Percentiles rank a stretch among this genome's conserved stretches.
Conservation (phyloP, 2,329 filamentous ascomycete species). For the Catunica adiposa region DNA sequence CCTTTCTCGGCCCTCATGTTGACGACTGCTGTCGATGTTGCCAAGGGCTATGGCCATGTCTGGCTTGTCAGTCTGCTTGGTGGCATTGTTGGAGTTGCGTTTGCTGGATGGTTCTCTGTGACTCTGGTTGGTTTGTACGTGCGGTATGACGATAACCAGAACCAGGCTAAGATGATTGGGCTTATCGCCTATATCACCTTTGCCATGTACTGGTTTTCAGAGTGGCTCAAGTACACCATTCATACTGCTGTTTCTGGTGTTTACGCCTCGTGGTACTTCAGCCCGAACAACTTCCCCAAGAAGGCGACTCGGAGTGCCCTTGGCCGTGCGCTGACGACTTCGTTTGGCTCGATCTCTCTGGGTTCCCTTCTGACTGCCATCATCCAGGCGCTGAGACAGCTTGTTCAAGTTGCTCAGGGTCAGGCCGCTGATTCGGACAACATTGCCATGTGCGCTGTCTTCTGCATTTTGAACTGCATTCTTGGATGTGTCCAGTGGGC, state of each 20-base stretch:
- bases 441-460: constrained; percentile 45
- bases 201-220: constrained; percentile 83
- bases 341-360: constrained; percentile 77
- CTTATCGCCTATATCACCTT: constrained; percentile 79
- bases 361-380: constrained; percentile 76
- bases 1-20: constrained; percentile 87
- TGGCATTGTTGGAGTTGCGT: constrained; percentile 56
- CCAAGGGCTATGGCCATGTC: constrained; percentile 69
- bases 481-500: constrained; percentile 70
- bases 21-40: constrained; percentile 68
- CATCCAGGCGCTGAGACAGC: constrained; percentile 68
- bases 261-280: constrained; percentile 90
- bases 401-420: constrained; percentile 57
- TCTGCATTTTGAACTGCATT: constrained; percentile 62
- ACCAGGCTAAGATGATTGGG: constrained; percentile 58
- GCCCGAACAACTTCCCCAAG: constrained; percentile 49
- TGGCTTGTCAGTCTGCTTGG: constrained; percentile 75
- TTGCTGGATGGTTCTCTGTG: constrained; percentile 72
- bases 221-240: constrained; percentile 86
- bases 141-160: constrained; percentile 55
- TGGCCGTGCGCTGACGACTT: constrained; percentile 69
- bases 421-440: constrained; percentile 51
- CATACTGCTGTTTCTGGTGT: constrained; percentile 77
- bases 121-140: constrained; percentile 77
- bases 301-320: constrained; percentile 72